A percentile compares a stretch with the other conserved stretches of the same genome.
Evolutionary conservation across 768 basidiomycete genomes (phyloP).

Genomic region (Trametopsis cervina): DNA sequence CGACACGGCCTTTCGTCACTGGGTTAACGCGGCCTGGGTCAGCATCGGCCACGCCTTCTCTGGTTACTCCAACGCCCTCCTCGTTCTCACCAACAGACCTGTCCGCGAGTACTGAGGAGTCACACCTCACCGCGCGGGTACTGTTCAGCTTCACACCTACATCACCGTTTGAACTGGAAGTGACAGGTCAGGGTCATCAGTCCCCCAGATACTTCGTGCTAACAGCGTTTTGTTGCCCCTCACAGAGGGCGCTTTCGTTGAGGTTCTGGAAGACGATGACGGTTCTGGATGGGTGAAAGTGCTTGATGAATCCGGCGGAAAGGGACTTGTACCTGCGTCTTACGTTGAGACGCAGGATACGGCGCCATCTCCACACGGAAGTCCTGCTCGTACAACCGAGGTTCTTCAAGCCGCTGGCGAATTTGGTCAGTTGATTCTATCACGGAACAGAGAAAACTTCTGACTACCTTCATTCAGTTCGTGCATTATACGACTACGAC

Average conservation of each 20-base stretch:
- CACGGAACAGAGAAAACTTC: not conserved
- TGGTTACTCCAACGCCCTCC: constrained; percentile 40
- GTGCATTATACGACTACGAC: constrained; percentile 74
- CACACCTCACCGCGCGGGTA: constrained; percentile 48
- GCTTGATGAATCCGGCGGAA: constrained; percentile 42
- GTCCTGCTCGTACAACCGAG: constrained; percentile 13
- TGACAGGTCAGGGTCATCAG: constrained; percentile 41
- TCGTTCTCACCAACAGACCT: constrained; percentile 39
- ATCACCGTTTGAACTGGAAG: constrained; percentile 69
- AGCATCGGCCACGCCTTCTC: constrained; percentile 14
- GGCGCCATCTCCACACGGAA: constrained; percentile 15
- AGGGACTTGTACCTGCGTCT: constrained; percentile 80
- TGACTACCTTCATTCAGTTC: constrained; percentile 39
- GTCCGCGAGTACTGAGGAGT: constrained; percentile 21
- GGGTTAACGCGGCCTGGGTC: not conserved
- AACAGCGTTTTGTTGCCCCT: not conserved
- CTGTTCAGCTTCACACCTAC: constrained; percentile 71
- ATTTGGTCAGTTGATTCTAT: constrained; percentile 38
- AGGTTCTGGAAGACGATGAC: constrained; percentile 73
- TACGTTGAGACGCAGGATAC: constrained; percentile 47
- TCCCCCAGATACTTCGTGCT: not conserved
- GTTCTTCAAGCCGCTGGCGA: constrained; percentile 29
- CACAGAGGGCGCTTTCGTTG: constrained; percentile 57
- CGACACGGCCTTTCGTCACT: not conserved
- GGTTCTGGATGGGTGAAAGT: constrained; percentile 88